Evolutionary conservation across 2,329 filamentous ascomycete species (phyloP).

Genomic region (Daldinia sp.): DNA sequence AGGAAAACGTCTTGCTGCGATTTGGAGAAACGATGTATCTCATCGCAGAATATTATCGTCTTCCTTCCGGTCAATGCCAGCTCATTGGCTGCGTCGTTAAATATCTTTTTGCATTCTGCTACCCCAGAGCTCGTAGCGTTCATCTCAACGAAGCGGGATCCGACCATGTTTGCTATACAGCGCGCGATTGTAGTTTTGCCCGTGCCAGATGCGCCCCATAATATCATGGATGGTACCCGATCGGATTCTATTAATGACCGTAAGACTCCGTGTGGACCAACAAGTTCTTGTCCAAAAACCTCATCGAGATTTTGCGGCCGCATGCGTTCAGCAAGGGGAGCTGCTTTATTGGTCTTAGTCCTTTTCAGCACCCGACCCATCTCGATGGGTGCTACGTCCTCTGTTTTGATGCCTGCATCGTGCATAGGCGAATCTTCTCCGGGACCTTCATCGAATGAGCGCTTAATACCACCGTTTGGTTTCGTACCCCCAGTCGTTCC

Average conservation of each 20-base stretch:
- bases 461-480: constrained; percentile 55
- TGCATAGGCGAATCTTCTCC: constrained; percentile 42
- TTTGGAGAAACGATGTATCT: constrained; percentile 93
- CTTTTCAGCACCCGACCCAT: constrained; percentile 65
- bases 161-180: constrained; percentile 83
- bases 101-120: constrained; percentile 90
- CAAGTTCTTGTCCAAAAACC: constrained; percentile 89
- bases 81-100: constrained; percentile 83
- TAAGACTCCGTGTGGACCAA: constrained; percentile 83
- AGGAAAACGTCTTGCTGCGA: constrained; percentile 95
- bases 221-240: constrained; percentile 90
- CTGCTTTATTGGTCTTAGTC: constrained; percentile 73
- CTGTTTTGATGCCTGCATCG: constrained; percentile 38
- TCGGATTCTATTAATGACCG: constrained; percentile 86
- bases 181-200: constrained; percentile 93
- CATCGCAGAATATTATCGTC: constrained; percentile 97
- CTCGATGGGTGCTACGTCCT: constrained; percentile 37
- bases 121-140: constrained; percentile 92
- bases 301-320: constrained; percentile 84
- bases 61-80: constrained; percentile 81
- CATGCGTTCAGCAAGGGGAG: constrained; percentile 93
- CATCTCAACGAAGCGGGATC: constrained; percentile 90
- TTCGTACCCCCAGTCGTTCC: constrained; percentile 42
- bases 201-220: constrained; percentile 85
- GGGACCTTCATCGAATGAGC: constrained; percentile 63